A percentile compares a stretch with the other conserved stretches of the same genome.
These are phyloP conservation scores for Coniosporium apollinis DNA, from an alignment of 495 filamentous ascomycete species.

Conservation along the genomic window DNA sequence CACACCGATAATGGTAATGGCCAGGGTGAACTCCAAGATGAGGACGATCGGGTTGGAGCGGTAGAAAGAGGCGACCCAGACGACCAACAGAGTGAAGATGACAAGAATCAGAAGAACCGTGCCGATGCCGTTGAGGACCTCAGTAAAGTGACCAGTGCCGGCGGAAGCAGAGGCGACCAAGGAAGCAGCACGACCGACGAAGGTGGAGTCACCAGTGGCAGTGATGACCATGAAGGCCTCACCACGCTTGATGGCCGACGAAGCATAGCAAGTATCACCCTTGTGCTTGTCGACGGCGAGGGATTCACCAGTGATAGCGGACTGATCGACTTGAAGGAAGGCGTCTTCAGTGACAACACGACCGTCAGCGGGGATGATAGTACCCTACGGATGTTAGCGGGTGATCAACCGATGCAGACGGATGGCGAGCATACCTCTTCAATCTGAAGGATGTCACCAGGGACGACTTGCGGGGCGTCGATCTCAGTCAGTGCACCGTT, in stretches of 20 bases:
- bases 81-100: constrained; percentile 57
- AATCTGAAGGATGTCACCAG: constrained; percentile 76
- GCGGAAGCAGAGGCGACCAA: constrained; percentile 59
- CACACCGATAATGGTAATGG: constrained; percentile 84
- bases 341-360: constrained; percentile 62
- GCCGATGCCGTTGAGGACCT: constrained; percentile 72
- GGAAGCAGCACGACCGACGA: constrained; percentile 74
- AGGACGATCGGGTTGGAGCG: constrained; percentile 56
- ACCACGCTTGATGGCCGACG: constrained; percentile 80
- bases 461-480: constrained; percentile 63
- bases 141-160: constrained; percentile 72
- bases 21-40: constrained; percentile 72
- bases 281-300: constrained; percentile 78
- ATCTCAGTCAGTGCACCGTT: constrained; percentile 55
- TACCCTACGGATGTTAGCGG: constrained; percentile 33
- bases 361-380: constrained; percentile 80
- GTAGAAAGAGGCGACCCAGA: constrained; percentile 81
- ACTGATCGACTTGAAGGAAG: constrained; percentile 83
- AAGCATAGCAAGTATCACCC: constrained; percentile 63
- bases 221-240: constrained; percentile 67
- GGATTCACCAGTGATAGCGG: constrained; percentile 81
- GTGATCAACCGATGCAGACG: neutral
- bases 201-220: constrained; percentile 72
- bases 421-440: constrained; percentile 45
- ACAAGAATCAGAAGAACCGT: constrained; percentile 70